Conservation (phyloP, 148 eudicot genomes). For the Cornus florida region DNA sequence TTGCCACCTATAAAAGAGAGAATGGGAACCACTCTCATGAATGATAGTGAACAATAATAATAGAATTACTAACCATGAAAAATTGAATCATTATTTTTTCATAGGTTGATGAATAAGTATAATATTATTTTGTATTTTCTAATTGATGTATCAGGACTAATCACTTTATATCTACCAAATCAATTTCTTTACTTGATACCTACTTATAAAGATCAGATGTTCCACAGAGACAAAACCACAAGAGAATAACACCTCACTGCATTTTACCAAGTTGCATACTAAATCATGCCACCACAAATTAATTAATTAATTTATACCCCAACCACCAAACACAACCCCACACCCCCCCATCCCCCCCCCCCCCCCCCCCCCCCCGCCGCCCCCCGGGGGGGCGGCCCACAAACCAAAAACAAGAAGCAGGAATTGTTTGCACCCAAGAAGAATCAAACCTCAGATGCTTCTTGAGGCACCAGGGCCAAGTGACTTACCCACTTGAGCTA, state of each 20-base stretch:
- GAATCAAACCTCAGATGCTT: no score
- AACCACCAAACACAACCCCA: no score
- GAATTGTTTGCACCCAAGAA: no score
- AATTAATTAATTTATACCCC: no score
- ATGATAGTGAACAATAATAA: background rate
- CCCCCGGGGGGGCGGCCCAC: no score
- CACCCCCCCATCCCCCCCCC: no score
- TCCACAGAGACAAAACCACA: slow-evolving; percentile 6
- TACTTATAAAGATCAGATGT: background rate
- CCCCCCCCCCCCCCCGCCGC: no score
- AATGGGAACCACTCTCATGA: slow-evolving; percentile 6
- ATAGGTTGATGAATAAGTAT: no score
- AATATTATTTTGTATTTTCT: background rate
- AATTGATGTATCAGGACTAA: background rate
- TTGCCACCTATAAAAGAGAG: slow-evolving; percentile 68
- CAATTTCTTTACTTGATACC: background rate
- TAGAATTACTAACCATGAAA: background rate
- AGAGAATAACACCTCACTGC: background rate
- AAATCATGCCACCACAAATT: no score
- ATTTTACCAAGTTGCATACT: background rate
- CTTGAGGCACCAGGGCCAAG: no score
- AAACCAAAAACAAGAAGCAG: no score
- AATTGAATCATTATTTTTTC: background rate
- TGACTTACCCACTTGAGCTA: no score
- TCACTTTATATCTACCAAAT: background rate